phyloP scores from a whole-genome alignment of 352 stramenopile genomes.

The Phytophthora pseudosyringae region DNA sequence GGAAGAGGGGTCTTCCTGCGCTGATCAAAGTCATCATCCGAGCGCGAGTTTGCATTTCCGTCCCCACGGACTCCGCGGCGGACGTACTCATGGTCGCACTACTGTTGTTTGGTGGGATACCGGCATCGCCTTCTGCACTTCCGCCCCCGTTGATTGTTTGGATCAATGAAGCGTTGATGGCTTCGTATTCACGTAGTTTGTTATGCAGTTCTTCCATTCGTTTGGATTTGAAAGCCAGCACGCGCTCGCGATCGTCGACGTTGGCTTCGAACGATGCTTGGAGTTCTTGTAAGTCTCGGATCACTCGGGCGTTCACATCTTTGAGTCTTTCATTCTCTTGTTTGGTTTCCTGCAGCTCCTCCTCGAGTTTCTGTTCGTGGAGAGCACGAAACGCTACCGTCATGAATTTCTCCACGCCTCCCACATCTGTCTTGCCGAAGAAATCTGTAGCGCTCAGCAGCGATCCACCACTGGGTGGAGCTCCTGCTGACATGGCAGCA shows the following conservation, averaged over 20 bases:
- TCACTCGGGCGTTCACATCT: constrained; percentile 41
- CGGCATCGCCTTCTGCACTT: constrained; percentile 10
- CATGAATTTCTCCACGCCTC: constrained; percentile 70
- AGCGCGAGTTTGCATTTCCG: constrained; percentile 24
- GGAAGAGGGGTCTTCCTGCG: constrained; percentile 53
- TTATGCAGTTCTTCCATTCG: constrained; percentile 63
- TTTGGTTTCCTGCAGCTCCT: constrained; percentile 55
- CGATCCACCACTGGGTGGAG: background rate
- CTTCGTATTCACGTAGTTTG: constrained; percentile 57
- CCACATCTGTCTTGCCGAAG: constrained; percentile 57
- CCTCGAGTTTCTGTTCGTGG: constrained; percentile 70
- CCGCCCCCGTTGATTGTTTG: constrained; percentile 50
- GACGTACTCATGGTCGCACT: background rate
- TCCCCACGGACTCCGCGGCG: constrained; percentile 13
- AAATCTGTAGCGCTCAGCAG: constrained; percentile 53
- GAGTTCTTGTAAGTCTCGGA: constrained; percentile 47
- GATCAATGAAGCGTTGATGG: constrained; percentile 56
- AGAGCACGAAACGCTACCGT: constrained; percentile 65
- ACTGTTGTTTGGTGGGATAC: constrained; percentile 14
- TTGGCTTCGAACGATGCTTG: constrained; percentile 52
- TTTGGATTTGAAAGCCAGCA: constrained; percentile 72
- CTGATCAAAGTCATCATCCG: constrained; percentile 51
- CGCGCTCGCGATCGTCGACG: constrained; percentile 73
- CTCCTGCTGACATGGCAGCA: constrained; percentile 22
- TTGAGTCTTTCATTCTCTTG: constrained; percentile 50